These are phyloP conservation scores for Pistacia atlantica DNA, from an alignment of 345 rosid species.

Conservation along the genomic window DNA sequence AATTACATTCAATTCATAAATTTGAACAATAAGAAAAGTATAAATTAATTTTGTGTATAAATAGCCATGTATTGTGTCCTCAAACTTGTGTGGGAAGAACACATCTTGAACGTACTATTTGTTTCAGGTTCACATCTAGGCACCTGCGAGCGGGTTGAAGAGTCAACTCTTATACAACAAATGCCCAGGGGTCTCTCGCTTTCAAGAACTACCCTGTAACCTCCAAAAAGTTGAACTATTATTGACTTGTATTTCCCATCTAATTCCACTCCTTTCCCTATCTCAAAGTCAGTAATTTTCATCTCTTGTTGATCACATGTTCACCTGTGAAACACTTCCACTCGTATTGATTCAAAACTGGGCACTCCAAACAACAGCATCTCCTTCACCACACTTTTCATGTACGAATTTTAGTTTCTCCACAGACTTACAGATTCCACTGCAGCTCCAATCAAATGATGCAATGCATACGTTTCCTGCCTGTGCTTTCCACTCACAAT, in stretches of 20 bases:
- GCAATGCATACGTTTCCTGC: constrained; percentile 88
- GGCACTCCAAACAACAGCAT: constrained; percentile 82
- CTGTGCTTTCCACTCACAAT: constrained; percentile 98
- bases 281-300: constrained; percentile 3
- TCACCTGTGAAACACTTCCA: background rate
- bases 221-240: constrained; percentile 1
- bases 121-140: background rate
- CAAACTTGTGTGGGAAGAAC: background rate
- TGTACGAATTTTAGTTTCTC: constrained; percentile 87
- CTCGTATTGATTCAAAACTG: constrained; percentile 27
- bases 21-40: background rate
- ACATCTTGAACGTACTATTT: background rate
- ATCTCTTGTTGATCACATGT: background rate
- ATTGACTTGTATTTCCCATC: constrained; percentile 4
- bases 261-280: background rate
- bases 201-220: background rate
- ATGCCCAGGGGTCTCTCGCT: background rate
- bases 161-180: background rate
- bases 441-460: constrained; percentile 98
- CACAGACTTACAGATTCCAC: constrained; percentile 95
- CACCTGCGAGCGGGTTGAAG: background rate
- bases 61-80: background rate
- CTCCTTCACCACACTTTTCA: constrained; percentile 88
- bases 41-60: constrained; percentile 9
- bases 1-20: background rate